Evolutionary conservation across 2,329 filamentous ascomycete species (phyloP).

Genomic region (Alternaria viburni): DNA sequence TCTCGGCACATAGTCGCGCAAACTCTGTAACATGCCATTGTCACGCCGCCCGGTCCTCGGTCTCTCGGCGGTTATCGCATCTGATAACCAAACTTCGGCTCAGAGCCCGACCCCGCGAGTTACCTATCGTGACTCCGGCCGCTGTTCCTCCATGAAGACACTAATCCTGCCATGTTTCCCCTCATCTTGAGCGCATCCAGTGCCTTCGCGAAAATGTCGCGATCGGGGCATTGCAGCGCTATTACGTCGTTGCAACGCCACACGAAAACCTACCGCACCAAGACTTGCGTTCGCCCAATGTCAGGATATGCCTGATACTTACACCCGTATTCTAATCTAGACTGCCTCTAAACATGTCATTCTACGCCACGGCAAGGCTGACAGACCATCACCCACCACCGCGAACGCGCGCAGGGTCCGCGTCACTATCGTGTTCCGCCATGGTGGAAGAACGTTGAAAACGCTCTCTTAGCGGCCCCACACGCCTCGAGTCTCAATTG

Average conservation of each 20-base stretch:
- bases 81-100: slow-evolving; percentile 12
- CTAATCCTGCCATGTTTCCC: neutral
- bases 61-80: slow-evolving; percentile 9
- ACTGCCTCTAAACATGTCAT: neutral
- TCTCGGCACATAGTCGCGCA: slow-evolving; percentile 10
- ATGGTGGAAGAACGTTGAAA: slow-evolving; percentile 4
- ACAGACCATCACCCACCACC: neutral
- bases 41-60: slow-evolving; percentile 4
- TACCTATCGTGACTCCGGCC: neutral
- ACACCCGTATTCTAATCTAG: neutral
- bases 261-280: neutral
- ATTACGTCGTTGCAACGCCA: slow-evolving; percentile 13
- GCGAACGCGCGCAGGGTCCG: neutral
- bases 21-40: slow-evolving; percentile 1
- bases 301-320: neutral
- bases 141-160: neutral
- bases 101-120: neutral
- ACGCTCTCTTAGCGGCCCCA: slow-evolving; percentile 9
- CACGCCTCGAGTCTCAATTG: neutral
- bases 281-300: neutral
- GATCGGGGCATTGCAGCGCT: neutral
- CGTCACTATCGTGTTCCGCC: neutral
- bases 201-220: neutral
- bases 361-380: neutral
- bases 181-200: neutral